Conservation (phyloP, 805 yeast genomes). For the Metschnikowia similis region DNA sequence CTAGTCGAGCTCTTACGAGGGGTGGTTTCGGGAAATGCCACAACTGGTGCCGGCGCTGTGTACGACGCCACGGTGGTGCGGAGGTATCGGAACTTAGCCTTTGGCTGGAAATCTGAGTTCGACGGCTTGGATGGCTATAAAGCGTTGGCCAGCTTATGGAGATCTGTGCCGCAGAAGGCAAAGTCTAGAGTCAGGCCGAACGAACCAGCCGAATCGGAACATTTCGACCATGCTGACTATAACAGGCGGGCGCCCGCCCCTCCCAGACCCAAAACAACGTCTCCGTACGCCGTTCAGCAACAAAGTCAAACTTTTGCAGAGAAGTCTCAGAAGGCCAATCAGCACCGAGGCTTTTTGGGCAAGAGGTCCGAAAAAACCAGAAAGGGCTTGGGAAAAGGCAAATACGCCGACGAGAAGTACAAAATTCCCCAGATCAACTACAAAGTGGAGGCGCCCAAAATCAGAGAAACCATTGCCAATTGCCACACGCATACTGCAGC, state of each 20-base stretch:
- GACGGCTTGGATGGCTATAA: slow-evolving; percentile 45
- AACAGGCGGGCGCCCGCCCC: slow-evolving; percentile 11
- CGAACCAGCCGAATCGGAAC: not conserved
- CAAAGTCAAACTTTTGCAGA: not conserved
- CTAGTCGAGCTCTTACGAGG: slow-evolving; percentile 59
- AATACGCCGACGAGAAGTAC: slow-evolving; percentile 46
- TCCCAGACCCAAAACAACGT: slow-evolving; percentile 23
- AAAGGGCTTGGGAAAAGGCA: slow-evolving; percentile 1
- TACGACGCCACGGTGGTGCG: slow-evolving; percentile 41
- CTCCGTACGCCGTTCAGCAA: slow-evolving; percentile 18
- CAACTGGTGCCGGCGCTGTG: slow-evolving; percentile 33
- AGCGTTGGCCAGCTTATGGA: slow-evolving; percentile 45
- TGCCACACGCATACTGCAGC: slow-evolving; percentile 72
- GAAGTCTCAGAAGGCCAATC: not conserved
- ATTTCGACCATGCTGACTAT: not conserved
- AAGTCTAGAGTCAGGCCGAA: not conserved
- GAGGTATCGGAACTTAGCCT: slow-evolving; percentile 47
- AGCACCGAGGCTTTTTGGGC: not conserved
- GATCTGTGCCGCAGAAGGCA: slow-evolving; percentile 12
- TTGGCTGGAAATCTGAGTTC: slow-evolving; percentile 65
- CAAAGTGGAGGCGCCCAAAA: slow-evolving; percentile 67
- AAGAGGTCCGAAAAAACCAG: slow-evolving; percentile 4
- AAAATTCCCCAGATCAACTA: slow-evolving; percentile 67
- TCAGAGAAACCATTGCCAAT: slow-evolving; percentile 64
- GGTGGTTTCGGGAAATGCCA: slow-evolving; percentile 39